These are phyloP conservation scores for Pelagophyceae sp. DNA, from an alignment of 352 stramenopile species.

Conservation along the genomic window DNA sequence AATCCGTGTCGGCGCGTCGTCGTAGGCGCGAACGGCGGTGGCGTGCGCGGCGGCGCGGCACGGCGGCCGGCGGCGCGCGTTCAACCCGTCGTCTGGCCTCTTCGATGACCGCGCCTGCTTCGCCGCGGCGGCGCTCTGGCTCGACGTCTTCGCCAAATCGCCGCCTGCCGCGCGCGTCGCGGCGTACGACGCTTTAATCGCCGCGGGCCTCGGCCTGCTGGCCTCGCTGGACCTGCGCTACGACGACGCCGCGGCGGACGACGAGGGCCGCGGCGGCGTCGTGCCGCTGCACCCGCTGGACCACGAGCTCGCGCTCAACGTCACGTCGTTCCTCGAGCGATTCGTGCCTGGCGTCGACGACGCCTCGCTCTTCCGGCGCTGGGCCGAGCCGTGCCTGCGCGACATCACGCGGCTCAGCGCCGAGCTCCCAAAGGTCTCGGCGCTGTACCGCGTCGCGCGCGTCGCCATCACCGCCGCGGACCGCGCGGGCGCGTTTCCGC, in stretches of 20 bases:
- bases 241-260: background rate
- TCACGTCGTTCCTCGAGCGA: background rate
- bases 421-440: background rate
- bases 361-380: background rate
- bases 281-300: background rate
- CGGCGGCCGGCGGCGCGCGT: background rate
- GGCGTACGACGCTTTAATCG: background rate
- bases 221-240: background rate
- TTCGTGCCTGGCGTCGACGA: background rate
- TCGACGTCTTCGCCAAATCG: background rate
- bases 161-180: background rate
- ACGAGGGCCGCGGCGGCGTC: background rate
- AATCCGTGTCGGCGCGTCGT: too few relatives aligned
- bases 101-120: slow-evolving; percentile 1
- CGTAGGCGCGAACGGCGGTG: background rate
- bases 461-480: background rate
- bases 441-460: background rate
- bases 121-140: background rate
- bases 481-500: background rate
- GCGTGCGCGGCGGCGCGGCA: background rate
- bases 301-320: slow-evolving; percentile 9
- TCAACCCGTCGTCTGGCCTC: background rate
- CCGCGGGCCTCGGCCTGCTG: background rate
- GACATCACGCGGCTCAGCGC: background rate
- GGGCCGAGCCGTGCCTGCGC: background rate